A percentile compares a stretch with the other conserved stretches of the same genome.
Evolutionary conservation across 768 basidiomycete genomes (phyloP).

Genomic region (Boletus bicolor): DNA sequence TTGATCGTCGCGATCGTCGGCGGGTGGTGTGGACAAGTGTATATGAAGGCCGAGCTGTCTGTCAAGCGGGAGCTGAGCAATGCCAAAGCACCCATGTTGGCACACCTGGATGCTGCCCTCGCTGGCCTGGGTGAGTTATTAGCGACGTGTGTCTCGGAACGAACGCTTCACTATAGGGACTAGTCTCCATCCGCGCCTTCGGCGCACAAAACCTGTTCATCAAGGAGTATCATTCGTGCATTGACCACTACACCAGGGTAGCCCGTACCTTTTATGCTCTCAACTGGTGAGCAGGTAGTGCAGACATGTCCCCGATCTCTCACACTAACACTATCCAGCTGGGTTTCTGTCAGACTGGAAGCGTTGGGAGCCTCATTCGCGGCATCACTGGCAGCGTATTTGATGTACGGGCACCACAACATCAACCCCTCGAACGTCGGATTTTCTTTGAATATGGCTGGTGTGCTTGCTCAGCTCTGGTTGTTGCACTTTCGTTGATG

Average conservation of each 20-base stretch:
- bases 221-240: slow-evolving; percentile 27
- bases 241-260: slow-evolving; percentile 34
- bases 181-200: slow-evolving; percentile 40
- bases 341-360: slow-evolving; percentile 39
- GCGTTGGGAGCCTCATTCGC: slow-evolving; percentile 40
- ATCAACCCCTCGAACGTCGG: slow-evolving; percentile 19
- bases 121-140: slow-evolving; percentile 15
- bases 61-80: slow-evolving; percentile 32
- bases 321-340: slow-evolving; percentile 14
- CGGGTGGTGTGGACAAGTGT: slow-evolving; percentile 35
- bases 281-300: slow-evolving; percentile 15
- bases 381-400: slow-evolving; percentile 27
- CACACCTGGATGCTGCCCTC: slow-evolving; percentile 12
- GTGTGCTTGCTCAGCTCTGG: not conserved
- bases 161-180: not conserved
- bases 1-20: slow-evolving; percentile 28
- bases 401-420: slow-evolving; percentile 31
- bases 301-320: not conserved
- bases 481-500: not conserved
- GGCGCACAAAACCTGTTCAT: slow-evolving; percentile 33
- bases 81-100: slow-evolving; percentile 19
- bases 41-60: slow-evolving; percentile 41
- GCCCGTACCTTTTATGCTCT: slow-evolving; percentile 31
- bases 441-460: slow-evolving; percentile 10
- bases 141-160: not conserved